phyloP scores from a whole-genome alignment of 2,329 filamentous ascomycete species.

The Sporothrix euskadiensis region DNA sequence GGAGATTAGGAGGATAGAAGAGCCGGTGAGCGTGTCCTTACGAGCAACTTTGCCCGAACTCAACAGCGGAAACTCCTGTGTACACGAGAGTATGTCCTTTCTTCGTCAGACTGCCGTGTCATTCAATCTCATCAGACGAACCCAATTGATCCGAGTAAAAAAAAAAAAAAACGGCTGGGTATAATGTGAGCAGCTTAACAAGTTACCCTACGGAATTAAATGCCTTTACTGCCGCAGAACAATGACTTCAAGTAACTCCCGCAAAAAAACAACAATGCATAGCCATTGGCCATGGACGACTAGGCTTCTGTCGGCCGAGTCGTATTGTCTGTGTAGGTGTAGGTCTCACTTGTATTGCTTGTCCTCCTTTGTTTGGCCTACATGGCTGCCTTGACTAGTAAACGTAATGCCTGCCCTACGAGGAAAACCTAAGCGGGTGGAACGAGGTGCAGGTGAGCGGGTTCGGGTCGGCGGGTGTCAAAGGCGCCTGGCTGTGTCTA shows the following conservation, averaged over 20 bases:
- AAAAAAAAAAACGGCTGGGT: too few species aligned
- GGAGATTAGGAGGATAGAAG: too few species aligned
- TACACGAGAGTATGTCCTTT: background rate
- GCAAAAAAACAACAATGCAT: background rate
- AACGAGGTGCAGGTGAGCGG: background rate
- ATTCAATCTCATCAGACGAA: too few species aligned
- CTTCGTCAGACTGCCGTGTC: background rate
- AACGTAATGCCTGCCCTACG: constrained; percentile 13
- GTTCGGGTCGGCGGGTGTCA: background rate
- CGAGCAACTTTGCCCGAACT: background rate
- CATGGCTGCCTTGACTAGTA: background rate
- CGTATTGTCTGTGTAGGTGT: background rate
- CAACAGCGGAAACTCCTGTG: background rate
- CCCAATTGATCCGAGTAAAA: too few species aligned
- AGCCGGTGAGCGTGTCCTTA: background rate
- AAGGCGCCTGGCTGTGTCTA: background rate
- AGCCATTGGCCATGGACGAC: background rate
- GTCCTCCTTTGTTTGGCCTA: background rate
- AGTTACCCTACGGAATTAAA: background rate
- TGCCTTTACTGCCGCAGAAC: background rate
- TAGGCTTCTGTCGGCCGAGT: background rate
- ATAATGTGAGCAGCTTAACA: background rate
- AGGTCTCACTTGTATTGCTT: background rate
- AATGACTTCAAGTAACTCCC: background rate
- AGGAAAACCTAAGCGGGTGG: background rate